phyloP scores from a whole-genome alignment of 2,329 filamentous ascomycete genomes.

The Colletotrichum trifolii region DNA sequence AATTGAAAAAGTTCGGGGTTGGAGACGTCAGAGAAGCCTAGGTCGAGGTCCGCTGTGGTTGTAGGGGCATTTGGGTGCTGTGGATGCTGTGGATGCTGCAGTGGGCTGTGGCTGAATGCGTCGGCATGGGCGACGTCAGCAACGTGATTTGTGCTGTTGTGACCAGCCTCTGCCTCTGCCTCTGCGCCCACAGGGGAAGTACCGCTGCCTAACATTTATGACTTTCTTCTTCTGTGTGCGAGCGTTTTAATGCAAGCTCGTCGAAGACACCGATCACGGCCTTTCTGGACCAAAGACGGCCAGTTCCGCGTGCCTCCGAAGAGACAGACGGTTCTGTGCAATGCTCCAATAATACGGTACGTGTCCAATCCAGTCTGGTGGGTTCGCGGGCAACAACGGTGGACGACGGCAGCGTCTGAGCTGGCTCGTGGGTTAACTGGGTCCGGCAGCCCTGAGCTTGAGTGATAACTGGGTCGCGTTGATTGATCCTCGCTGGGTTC shows the following conservation, averaged over 20 bases:
- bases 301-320: constrained; percentile 16
- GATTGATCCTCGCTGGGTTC: constrained; percentile 34
- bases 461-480: constrained; percentile 32
- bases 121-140: constrained; percentile 14
- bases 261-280: background rate
- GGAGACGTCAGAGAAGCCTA: constrained; percentile 56
- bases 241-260: background rate
- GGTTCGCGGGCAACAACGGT: background rate
- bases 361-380: constrained; percentile 9
- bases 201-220: constrained; percentile 27
- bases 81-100: constrained; percentile 24
- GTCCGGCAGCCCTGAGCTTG: constrained; percentile 32
- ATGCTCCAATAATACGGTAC: constrained; percentile 5
- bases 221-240: background rate
- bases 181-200: constrained; percentile 4
- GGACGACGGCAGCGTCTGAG: constrained; percentile 18
- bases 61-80: constrained; percentile 12
- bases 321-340: background rate
- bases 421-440: constrained; percentile 30
- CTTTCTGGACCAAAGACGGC: constrained; percentile 1
- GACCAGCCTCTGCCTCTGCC: constrained; percentile 18
- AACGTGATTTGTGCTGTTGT: constrained; percentile 9
- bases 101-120: constrained; percentile 13
- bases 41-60: constrained; percentile 37
- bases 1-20: constrained; percentile 52